phyloP scores from a whole-genome alignment of 495 filamentous ascomycete species.

The Penicillium cosmopolitanum region DNA sequence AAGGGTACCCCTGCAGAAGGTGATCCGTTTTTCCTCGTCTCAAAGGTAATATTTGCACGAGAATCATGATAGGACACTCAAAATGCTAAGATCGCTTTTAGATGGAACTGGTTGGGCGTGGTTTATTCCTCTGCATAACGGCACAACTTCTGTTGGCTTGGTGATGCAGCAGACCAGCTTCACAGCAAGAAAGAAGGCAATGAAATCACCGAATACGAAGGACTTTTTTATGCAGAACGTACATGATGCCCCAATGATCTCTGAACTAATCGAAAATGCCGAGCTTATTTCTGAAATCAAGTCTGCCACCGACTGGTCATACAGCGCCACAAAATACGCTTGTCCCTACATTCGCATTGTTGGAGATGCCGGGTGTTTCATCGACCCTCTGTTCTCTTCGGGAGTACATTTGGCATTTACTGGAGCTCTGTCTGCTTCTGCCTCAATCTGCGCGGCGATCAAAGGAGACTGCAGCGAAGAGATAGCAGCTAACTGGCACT shows the following conservation, averaged over 20 bases:
- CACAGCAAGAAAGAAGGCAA: constrained; percentile 31
- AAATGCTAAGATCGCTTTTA: neutral
- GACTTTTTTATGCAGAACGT: constrained; percentile 47
- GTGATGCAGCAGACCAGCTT: constrained; percentile 37
- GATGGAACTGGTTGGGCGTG: constrained; percentile 42
- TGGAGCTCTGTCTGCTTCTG: constrained; percentile 51
- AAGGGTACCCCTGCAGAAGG: constrained; percentile 16
- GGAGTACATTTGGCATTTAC: constrained; percentile 54
- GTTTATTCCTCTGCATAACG: constrained; percentile 36
- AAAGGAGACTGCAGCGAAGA: constrained; percentile 43
- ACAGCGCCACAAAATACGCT: constrained; percentile 46
- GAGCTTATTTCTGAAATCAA: constrained; percentile 40
- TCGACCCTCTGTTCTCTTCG: constrained; percentile 49
- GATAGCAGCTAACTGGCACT: constrained; percentile 50
- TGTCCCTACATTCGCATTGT: constrained; percentile 35
- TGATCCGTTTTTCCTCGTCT: constrained; percentile 38
- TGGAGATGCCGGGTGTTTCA: constrained; percentile 49
- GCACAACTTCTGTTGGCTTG: constrained; percentile 38
- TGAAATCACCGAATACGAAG: constrained; percentile 20
- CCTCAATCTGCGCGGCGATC: constrained; percentile 34
- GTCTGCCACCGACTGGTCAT: constrained; percentile 47
- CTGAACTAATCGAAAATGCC: constrained; percentile 29
- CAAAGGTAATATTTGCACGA: neutral
- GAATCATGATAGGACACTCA: neutral
- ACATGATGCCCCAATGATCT: constrained; percentile 29